Evolutionary conservation across 139 green algal species (phyloP), one percentile per base, ranked within the genome.

Genomic region (Picochlorum sp.): DNA sequence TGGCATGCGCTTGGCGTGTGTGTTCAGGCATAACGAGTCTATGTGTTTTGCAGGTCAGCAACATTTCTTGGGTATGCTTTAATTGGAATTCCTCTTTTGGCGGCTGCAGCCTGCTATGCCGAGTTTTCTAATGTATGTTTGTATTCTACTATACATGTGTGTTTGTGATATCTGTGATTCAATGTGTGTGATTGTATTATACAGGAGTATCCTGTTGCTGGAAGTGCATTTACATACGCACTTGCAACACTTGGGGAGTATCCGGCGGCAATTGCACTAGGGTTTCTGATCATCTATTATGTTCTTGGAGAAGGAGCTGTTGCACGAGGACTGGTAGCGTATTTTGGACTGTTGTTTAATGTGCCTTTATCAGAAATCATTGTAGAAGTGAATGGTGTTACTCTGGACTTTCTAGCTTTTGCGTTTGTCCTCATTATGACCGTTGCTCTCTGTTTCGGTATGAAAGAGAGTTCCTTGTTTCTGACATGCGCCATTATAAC

Each of bases 191-290:
- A 41, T 41, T 41, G 34, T 41, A 30, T 30, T 57, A 16, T 58
- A 45, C 60, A 56, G 20, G 57, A 68, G 34, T 78, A 71, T 44
- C 66, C 66, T 1, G 66, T 78, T 21, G 60, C 71, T 10, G 71
- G 71, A 2, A 68, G 65, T 37, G 66, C 60, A 14, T 78, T 74
- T 23, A 62, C 66, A 1, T 74, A 74, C 31, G 30, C 62, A 24
- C 50, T 78, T 59, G 59, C 66, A 58, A 74, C 71, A 1, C 72
- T 78, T 67, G 71, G 71, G 23, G 71, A 78, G 60, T 58, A 70
- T 18, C 52, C 71, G 0, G 71, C 71, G 2, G 74, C 47, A 15
- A 21, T 74, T 13, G 54, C 66, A 7, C 30, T 78, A 50, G n/a
- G 45, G 24, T 45, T 61, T 21, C 44, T 70, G 18, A 49, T 78